Base-by-base conservation (phyloP, 2,329 filamentous ascomycete genomes). In the Microsporum audouinii region DNA sequence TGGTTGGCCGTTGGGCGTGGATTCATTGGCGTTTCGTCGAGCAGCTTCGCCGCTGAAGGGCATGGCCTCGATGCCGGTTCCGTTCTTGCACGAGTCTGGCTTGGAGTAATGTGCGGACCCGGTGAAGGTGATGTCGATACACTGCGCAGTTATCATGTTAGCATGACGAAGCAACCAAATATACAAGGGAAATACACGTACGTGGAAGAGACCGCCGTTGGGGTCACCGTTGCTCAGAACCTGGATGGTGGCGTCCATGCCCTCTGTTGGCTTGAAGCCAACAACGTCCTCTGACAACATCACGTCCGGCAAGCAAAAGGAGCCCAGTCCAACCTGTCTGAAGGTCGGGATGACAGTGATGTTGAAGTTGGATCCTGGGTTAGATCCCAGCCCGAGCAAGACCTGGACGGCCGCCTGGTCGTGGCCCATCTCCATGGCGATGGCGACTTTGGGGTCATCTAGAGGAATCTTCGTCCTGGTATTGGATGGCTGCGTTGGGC, bases 91-190 rank as follows among this genome's bases (percentile, higher is more conserved):
- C 61, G 79, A 73, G 45, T 75, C 73, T 27, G 70, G 67, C 29
- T 71, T 75, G 31, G 75, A 69, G 14, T 80, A 76, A 17, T 78
- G 75, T 3, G 82, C 77, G 8, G 76, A 75, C 58, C 76, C 75
- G 36, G 79, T 80, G 75, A 91, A 86, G 31, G 82, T 85, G 65
- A 91, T 82, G 67, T 91, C 88, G 69, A 87, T 85, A 72, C 88
- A 91, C 84, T 87, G 63, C 60, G 41, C 55, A 41, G 17, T 59
- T 38, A 59, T 14, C 43, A 55, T 17, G 33, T 3, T 23, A 6
- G 38, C 39, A 8, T 31, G 2, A n/a, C 33, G 10, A 51, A 12
- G 5, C 6, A 38, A 57, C 10, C 0, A 36, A 23, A 17, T 3
- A 23, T 55, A 51, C 31, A 41, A 29, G 10, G 29, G 14, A 34